Evolutionary conservation across 352 stramenopile species (phyloP).

Genomic region (Pythium insidiosum): DNA sequence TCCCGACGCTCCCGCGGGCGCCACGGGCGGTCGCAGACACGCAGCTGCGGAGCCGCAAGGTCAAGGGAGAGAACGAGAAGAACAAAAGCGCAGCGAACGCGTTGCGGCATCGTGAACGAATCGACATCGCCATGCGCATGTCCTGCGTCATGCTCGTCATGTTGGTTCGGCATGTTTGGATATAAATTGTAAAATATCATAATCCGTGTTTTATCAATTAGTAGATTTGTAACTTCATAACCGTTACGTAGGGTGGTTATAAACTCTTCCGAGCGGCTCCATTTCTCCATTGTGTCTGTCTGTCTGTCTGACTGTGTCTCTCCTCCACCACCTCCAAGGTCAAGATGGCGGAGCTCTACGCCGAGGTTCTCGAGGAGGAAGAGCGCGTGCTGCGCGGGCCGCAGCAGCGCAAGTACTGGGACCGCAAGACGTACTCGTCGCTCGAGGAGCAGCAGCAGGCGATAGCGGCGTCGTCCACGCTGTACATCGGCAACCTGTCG

Average conservation of each 20-base stretch:
- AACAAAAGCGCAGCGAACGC: slow-evolving; percentile 13
- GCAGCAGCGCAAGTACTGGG: slow-evolving; percentile 90
- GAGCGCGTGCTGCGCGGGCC: slow-evolving; percentile 45
- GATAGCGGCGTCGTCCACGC: slow-evolving; percentile 83
- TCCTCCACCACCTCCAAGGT: no score
- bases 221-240: neutral
- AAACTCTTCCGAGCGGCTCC: no score
- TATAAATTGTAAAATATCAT: slow-evolving; percentile 7
- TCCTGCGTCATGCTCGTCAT: neutral
- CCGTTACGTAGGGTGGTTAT: no score
- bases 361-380: slow-evolving; percentile 55
- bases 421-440: slow-evolving; percentile 90
- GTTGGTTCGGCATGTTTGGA: neutral
- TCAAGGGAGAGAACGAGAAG: slow-evolving; percentile 19
- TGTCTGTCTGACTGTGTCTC: no score
- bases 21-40: slow-evolving; percentile 15
- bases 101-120: neutral
- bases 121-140: neutral
- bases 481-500: slow-evolving; percentile 97
- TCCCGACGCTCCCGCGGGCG: slow-evolving; percentile 25
- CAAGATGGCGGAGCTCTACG: slow-evolving; percentile 68
- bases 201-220: no score
- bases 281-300: no score
- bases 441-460: slow-evolving; percentile 91
- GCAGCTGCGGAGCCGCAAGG: slow-evolving; percentile 30